phyloP scores from a whole-genome alignment of 2,329 filamentous ascomycete genomes.

The Xylariaceae sp. region DNA sequence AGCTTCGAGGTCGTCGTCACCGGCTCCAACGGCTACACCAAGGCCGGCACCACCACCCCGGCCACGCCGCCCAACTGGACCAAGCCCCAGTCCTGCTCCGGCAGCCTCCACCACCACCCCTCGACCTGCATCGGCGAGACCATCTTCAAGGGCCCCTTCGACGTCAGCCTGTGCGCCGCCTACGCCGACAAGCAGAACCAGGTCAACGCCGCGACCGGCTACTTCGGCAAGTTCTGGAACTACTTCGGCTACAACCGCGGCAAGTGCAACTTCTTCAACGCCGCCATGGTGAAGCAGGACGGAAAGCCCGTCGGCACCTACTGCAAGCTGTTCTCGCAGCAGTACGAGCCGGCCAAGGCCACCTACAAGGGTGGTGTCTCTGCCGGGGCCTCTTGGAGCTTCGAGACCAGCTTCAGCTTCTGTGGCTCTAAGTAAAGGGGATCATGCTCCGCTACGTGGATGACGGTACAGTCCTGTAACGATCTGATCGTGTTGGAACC shows the following conservation, averaged over 20 bases:
- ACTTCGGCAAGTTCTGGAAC: not conserved
- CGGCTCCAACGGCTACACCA: constrained; percentile 2
- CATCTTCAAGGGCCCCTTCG: constrained; percentile 4
- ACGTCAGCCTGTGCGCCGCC: constrained; percentile 1
- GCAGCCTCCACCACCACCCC: constrained; percentile 1
- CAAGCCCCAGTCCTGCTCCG: not conserved
- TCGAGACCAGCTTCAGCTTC: constrained; percentile 1
- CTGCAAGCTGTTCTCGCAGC: constrained; percentile 2
- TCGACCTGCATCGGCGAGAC: not conserved
- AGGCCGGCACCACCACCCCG: not conserved
- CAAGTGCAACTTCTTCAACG: constrained; percentile 4
- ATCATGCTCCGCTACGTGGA: no score
- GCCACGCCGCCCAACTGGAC: not conserved
- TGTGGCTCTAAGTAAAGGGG: not conserved
- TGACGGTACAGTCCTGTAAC: no score
- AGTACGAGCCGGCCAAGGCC: constrained; percentile 1
- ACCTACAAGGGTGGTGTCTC: not conserved
- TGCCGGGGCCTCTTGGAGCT: not conserved
- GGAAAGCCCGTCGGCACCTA: constrained; percentile 2
- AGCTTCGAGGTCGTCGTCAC: constrained; percentile 1
- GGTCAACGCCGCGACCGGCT: not conserved
- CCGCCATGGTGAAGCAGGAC: constrained; percentile 3
- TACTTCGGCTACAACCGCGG: not conserved
- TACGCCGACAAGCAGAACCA: constrained; percentile 1
- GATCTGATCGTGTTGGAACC: no score